A percentile compares a stretch with the other conserved stretches of the same genome.
These are phyloP conservation scores for Gonapodya sp. DNA, from an alignment of 192 early-diverging fungal species.

Conservation along the genomic window DNA sequence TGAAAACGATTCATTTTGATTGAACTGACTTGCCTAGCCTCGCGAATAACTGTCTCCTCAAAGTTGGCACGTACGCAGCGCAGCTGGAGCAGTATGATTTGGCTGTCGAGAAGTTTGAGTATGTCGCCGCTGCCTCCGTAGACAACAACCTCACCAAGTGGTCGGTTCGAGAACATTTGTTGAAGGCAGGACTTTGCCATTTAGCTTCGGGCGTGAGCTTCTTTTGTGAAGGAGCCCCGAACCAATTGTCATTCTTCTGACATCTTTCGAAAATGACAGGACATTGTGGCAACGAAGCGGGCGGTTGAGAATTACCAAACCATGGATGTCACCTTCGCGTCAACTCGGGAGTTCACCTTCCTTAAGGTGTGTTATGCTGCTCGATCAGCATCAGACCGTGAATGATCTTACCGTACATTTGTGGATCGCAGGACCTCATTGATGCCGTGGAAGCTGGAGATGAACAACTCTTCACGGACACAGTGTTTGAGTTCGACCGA, in stretches of 20 bases:
- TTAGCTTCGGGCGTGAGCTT: constrained; percentile 60
- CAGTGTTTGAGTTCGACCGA: constrained; percentile 73
- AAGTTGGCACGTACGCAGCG: constrained; percentile 84
- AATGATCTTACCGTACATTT: not conserved
- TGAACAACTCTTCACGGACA: constrained; percentile 70
- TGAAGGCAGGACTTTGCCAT: constrained; percentile 90
- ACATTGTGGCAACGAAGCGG: constrained; percentile 61
- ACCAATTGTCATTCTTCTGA: not conserved
- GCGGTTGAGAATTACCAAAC: constrained; percentile 77
- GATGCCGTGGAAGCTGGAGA: constrained; percentile 69
- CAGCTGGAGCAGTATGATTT: constrained; percentile 79
- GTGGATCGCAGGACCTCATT: constrained; percentile 57
- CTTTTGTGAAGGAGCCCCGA: not conserved
- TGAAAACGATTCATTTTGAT: not conserved
- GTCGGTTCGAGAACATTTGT: constrained; percentile 92
- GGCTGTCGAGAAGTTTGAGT: constrained; percentile 86
- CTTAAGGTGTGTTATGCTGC: constrained; percentile 23
- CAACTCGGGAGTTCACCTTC: constrained; percentile 78
- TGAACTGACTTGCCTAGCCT: constrained; percentile 35
- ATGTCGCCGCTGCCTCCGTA: constrained; percentile 67
- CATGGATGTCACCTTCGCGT: constrained; percentile 78
- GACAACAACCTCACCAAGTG: constrained; percentile 90
- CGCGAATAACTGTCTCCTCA: constrained; percentile 81
- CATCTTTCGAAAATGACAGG: constrained; percentile 30
- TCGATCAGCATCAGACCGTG: too few relatives aligned